Evolutionary conservation across 2,329 filamentous ascomycete species (phyloP).

Genomic region (Aotearoamyces nothofagi): DNA sequence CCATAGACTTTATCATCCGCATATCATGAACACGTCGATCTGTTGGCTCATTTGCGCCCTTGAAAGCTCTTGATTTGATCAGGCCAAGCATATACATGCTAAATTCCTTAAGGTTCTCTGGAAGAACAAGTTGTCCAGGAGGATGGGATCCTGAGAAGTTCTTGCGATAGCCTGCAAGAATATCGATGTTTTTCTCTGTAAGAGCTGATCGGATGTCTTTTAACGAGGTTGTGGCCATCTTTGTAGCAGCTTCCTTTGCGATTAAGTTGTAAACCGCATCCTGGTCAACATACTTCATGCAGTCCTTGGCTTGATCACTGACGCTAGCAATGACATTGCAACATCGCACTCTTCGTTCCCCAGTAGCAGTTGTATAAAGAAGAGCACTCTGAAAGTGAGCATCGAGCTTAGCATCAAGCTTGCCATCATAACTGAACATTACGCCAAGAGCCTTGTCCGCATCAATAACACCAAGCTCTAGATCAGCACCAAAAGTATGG

Average conservation of each 20-base stretch:
- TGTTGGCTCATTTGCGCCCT: slow-evolving; percentile 78
- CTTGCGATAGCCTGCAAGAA: slow-evolving; percentile 83
- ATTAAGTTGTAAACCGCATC: slow-evolving; percentile 81
- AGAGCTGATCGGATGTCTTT: slow-evolving; percentile 76
- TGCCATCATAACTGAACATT: slow-evolving; percentile 89
- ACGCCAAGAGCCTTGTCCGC: slow-evolving; percentile 87
- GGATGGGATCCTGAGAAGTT: slow-evolving; percentile 76
- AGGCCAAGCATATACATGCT: slow-evolving; percentile 90
- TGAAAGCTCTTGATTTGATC: slow-evolving; percentile 83
- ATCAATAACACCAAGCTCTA: slow-evolving; percentile 86
- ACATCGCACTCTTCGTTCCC: slow-evolving; percentile 81
- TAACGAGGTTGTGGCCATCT: slow-evolving; percentile 57
- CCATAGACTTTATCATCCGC: slow-evolving; percentile 80
- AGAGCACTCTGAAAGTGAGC: slow-evolving; percentile 95
- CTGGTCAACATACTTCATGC: slow-evolving; percentile 88
- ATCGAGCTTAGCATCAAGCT: slow-evolving; percentile 91
- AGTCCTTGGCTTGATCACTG: slow-evolving; percentile 68
- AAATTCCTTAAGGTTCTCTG: slow-evolving; percentile 91
- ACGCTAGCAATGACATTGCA: slow-evolving; percentile 89
- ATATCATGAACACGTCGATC: slow-evolving; percentile 86
- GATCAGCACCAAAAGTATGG: slow-evolving; percentile 84
- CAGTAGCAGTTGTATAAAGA: slow-evolving; percentile 82
- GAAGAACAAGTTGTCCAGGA: slow-evolving; percentile 83
- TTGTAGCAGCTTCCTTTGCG: slow-evolving; percentile 86
- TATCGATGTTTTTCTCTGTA: slow-evolving; percentile 84